Percentiles rank a stretch among this genome's conserved stretches.
phyloP scores from a whole-genome alignment of 768 basidiomycete genomes.

The Pleurotus djamor region DNA sequence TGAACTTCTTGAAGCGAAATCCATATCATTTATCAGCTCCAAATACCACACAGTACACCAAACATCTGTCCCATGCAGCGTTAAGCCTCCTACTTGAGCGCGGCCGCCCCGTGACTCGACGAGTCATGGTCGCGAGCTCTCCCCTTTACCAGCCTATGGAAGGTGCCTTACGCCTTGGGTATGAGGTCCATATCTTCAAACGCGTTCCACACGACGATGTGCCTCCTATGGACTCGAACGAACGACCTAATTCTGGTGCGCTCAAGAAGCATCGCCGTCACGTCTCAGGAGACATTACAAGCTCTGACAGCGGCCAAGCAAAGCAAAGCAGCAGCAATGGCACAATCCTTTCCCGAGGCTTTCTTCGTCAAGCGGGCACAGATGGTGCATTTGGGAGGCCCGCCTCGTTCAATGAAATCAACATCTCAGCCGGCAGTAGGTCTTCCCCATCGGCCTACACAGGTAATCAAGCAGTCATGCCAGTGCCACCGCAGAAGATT shows the following conservation, averaged over 20 bases:
- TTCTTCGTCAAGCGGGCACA: conserved; percentile 15
- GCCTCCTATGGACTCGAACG: conserved; percentile 1
- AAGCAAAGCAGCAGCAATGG: conserved; percentile 6
- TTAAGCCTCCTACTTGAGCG: conserved; percentile 79
- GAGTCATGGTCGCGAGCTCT: conserved; percentile 78
- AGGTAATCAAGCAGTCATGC: conserved; percentile 13
- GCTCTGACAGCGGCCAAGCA: conserved; percentile 16
- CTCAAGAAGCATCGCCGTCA: conserved; percentile 21
- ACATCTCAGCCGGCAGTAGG: not conserved
- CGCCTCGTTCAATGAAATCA: conserved; percentile 4
- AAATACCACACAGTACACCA: conserved; percentile 29
- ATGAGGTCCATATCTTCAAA: conserved; percentile 68
- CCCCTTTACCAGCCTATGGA: conserved; percentile 85
- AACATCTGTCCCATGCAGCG: conserved; percentile 74
- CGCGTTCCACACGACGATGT: conserved; percentile 65
- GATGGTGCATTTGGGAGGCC: not conserved
- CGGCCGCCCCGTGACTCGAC: conserved; percentile 70
- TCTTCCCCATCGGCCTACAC: conserved; percentile 11
- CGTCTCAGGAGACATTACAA: conserved; percentile 25
- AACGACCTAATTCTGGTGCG: not conserved
- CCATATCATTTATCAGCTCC: conserved; percentile 27
- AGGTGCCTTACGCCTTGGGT: conserved; percentile 67
- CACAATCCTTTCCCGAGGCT: conserved; percentile 10
- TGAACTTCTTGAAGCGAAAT: conserved; percentile 65
- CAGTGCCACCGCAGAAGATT: conserved; percentile 21